phyloP scores from a whole-genome alignment of 1,139 yeast species.

The Kluyveromyces sp. region DNA sequence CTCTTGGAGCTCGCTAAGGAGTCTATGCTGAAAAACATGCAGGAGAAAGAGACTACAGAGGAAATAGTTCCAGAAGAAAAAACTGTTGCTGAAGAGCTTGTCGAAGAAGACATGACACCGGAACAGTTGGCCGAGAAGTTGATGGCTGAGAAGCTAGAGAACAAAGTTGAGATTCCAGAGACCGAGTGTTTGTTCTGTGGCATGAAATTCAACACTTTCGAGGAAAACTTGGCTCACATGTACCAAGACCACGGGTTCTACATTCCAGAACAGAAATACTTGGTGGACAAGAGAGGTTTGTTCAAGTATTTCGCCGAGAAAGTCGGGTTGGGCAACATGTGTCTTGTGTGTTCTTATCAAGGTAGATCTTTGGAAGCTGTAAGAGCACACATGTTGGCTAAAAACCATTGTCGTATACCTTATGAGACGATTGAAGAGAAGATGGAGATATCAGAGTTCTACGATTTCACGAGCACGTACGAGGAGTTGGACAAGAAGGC shows the following conservation, averaged over 20 bases:
- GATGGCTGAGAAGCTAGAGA: constrained; percentile 49
- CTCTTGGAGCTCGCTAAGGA: constrained; percentile 55
- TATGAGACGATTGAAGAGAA: constrained; percentile 81
- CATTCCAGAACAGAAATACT: constrained; percentile 71
- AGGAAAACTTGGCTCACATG: constrained; percentile 70
- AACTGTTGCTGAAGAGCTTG: constrained; percentile 5
- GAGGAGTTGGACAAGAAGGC: constrained; percentile 32
- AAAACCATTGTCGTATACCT: constrained; percentile 85
- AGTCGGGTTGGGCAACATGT: constrained; percentile 84
- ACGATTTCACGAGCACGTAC: constrained; percentile 67
- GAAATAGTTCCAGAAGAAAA: too few species aligned
- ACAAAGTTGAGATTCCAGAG: constrained; percentile 62
- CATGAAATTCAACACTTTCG: constrained; percentile 45
- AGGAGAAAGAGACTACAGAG: constrained; percentile 18
- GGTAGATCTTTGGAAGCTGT: constrained; percentile 83
- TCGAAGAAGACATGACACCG: constrained; percentile 31
- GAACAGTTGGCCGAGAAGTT: constrained; percentile 47
- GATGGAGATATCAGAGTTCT: constrained; percentile 82
- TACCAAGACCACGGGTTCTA: constrained; percentile 70
- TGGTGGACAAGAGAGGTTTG: constrained; percentile 66
- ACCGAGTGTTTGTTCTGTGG: constrained; percentile 75
- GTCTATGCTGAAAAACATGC: constrained; percentile 39
- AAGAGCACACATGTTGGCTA: constrained; percentile 84
- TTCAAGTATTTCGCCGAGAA: constrained; percentile 80
- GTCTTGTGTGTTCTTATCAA: constrained; percentile 79